A percentile compares a stretch with the other conserved stretches of the same genome.
phyloP scores from a whole-genome alignment of 768 basidiomycete genomes.

The Trametes coccinea region DNA sequence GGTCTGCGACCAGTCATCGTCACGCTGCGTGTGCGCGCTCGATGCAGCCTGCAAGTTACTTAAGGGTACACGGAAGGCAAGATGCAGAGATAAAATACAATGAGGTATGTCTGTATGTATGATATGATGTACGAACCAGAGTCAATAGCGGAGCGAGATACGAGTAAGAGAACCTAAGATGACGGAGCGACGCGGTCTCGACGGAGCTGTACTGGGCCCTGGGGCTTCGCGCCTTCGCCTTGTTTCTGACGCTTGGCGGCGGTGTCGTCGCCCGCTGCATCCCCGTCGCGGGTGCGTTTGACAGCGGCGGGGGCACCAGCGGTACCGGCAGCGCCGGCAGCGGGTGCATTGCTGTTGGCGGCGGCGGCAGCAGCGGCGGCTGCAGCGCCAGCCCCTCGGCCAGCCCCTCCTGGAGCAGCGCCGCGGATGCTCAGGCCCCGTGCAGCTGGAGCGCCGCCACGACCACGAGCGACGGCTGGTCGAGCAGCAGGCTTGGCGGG shows the following conservation, averaged over 20 bases:
- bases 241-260: conserved; percentile 69
- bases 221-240: conserved; percentile 39
- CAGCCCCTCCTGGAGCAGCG: conserved; percentile 30
- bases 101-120: neutral
- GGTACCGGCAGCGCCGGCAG: conserved; percentile 42
- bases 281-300: conserved; percentile 62
- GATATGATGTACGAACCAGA: conserved; percentile 1
- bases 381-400: conserved; percentile 34
- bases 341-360: conserved; percentile 30
- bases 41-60: neutral
- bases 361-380: conserved; percentile 28
- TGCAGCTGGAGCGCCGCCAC: conserved; percentile 23
- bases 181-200: conserved; percentile 29
- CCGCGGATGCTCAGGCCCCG: conserved; percentile 26
- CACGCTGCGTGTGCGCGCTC: neutral
- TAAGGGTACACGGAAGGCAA: neutral
- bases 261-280: conserved; percentile 49
- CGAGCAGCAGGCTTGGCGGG: conserved; percentile 33
- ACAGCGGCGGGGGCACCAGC: conserved; percentile 54
- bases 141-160: neutral
- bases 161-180: neutral
- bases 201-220: conserved; percentile 27
- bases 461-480: conserved; percentile 37
- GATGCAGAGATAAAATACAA: conserved; percentile 13
- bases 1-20: conserved; percentile 12